These are phyloP conservation scores for Leptographium flavum DNA, from an alignment of 2,329 filamentous ascomycete genomes.

Conservation along the genomic window DNA sequence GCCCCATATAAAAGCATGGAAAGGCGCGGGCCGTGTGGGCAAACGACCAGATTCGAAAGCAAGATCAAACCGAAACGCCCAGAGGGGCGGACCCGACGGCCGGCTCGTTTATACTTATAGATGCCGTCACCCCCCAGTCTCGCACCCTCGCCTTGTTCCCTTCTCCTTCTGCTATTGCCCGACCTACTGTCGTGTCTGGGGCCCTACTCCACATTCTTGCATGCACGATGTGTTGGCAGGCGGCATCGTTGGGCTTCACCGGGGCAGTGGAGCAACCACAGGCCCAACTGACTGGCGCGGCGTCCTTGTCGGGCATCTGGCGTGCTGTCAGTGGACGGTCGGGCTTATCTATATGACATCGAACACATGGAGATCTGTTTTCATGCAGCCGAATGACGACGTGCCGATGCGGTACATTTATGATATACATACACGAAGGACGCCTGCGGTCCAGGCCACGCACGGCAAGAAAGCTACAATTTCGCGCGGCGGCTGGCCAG, in stretches of 20 bases:
- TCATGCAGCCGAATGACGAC: too few relatives aligned
- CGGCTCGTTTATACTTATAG: not conserved
- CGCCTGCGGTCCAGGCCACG: too few relatives aligned
- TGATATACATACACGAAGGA: too few relatives aligned
- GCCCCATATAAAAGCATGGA: not conserved
- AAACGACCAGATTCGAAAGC: not conserved
- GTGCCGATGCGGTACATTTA: too few relatives aligned
- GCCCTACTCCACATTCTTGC: slow-evolving; percentile 17
- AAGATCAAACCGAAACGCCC: not conserved
- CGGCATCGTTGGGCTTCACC: slow-evolving; percentile 10
- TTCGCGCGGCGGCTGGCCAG: not conserved
- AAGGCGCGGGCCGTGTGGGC: not conserved
- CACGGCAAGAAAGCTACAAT: too few relatives aligned
- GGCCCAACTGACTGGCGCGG: slow-evolving; percentile 6
- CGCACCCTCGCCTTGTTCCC: not conserved
- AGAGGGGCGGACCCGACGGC: not conserved
- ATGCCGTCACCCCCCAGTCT: not conserved
- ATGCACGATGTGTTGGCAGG: slow-evolving; percentile 24
- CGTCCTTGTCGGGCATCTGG: not conserved
- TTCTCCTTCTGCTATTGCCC: too few relatives aligned
- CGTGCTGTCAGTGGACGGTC: not conserved
- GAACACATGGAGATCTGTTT: too few relatives aligned
- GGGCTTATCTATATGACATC: too few relatives aligned
- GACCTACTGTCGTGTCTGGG: slow-evolving; percentile 3
- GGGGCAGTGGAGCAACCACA: slow-evolving; percentile 13